Conservation (phyloP, 2,329 filamentous ascomycete genomes). For the Berkeleyomyces rouxiae region DNA sequence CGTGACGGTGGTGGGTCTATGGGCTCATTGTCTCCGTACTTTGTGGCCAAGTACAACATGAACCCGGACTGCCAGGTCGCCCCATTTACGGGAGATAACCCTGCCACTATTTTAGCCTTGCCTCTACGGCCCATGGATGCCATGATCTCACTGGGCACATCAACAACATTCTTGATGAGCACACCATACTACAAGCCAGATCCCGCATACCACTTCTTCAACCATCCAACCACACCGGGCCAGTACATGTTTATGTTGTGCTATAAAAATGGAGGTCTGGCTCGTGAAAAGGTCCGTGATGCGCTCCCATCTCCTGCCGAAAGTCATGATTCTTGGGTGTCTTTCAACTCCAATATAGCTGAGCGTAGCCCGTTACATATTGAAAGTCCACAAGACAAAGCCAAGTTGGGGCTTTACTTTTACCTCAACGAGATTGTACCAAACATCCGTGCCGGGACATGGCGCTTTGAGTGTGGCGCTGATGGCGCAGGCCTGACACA, state of each 20-base stretch:
- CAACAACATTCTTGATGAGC: conserved; percentile 94
- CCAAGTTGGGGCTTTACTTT: conserved; percentile 88
- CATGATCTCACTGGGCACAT: conserved; percentile 88
- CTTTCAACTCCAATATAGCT: conserved; percentile 60
- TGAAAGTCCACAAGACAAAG: conserved; percentile 33
- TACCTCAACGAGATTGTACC: conserved; percentile 90
- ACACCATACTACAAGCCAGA: conserved; percentile 83
- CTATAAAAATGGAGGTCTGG: conserved; percentile 95
- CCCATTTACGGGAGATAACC: conserved; percentile 91
- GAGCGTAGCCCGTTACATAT: conserved; percentile 54
- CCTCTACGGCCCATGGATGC: conserved; percentile 77
- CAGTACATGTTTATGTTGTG: conserved; percentile 99
- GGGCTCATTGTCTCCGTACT: conserved; percentile 63
- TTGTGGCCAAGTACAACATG: conserved; percentile 64
- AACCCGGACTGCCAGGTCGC: conserved; percentile 55
- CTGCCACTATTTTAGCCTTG: conserved; percentile 79
- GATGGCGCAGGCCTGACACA: conserved; percentile 35
- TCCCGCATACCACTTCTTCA: conserved; percentile 91
- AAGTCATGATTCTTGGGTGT: conserved; percentile 48
- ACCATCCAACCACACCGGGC: conserved; percentile 77
- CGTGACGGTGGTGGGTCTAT: conserved; percentile 67
- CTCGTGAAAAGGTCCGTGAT: conserved; percentile 79
- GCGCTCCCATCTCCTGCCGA: conserved; percentile 40
- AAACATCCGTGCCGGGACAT: conserved; percentile 71
- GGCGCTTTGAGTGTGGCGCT: conserved; percentile 53